Evolutionary conservation across 2,329 filamentous ascomycete genomes (phyloP).

Genomic region (Exophiala alcalophila): DNA sequence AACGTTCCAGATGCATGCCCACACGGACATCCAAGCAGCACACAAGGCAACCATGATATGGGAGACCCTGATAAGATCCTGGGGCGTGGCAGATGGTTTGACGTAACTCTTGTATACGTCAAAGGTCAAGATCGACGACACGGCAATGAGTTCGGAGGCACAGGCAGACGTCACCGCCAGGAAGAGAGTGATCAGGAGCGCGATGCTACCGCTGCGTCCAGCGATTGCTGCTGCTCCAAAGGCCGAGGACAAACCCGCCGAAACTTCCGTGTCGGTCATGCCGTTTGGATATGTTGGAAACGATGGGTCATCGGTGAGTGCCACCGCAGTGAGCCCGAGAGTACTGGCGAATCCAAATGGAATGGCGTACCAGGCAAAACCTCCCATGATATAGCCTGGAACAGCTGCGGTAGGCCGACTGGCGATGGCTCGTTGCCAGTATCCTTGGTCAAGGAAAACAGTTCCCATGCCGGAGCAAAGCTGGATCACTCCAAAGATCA

Average conservation of each 20-base stretch:
- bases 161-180: conserved; percentile 59
- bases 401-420: conserved; percentile 32
- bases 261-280: conserved; percentile 24
- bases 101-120: conserved; percentile 49
- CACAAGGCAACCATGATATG: conserved; percentile 28
- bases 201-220: conserved; percentile 78
- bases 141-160: conserved; percentile 53
- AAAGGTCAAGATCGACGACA: conserved; percentile 54
- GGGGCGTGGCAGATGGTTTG: conserved; percentile 40
- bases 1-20: conserved; percentile 31
- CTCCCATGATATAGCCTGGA: conserved; percentile 14
- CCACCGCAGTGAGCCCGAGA: conserved; percentile 45
- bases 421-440: conserved; percentile 62
- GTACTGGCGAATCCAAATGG: conserved; percentile 34
- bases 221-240: conserved; percentile 52
- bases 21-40: conserved; percentile 24
- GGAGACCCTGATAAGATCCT: conserved; percentile 12
- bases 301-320: conserved; percentile 40
- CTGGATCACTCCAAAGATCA: conserved; percentile 13
- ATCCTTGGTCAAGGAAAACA: conserved; percentile 24
- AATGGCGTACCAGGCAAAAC: conserved; percentile 11
- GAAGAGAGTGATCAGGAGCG: conserved; percentile 77
- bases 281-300: conserved; percentile 40
- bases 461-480: conserved; percentile 11
- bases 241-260: conserved; percentile 25